Evolutionary conservation across 192 early-diverging fungal species (phyloP), one percentile per base, ranked within the genome.

Genomic region (Umbelopsis sp.): DNA sequence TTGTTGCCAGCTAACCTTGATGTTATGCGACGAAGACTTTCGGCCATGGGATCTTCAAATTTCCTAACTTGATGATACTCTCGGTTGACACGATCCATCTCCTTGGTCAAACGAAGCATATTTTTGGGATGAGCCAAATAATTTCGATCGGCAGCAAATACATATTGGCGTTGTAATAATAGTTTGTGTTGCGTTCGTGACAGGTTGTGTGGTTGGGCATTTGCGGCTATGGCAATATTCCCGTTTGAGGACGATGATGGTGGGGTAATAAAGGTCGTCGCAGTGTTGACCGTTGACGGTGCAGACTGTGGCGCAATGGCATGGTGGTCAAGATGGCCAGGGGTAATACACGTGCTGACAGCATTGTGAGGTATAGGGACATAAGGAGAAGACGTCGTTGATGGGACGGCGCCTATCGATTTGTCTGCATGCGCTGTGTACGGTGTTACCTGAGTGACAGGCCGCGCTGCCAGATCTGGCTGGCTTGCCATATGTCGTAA

Each of bases 131-230:
- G 76, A 66, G 69, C 75, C 10, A 81, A 45, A 48, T 76, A 78
- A 69, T 78, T 79, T 46, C 73, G 71, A 46, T 83, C 80, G 44
- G 78, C 71, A 23, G 77, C 78, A 8, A 82, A 58, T 50, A 82
- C 79, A 47, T 68, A 64, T 49, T 79, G 77, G 27, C 82, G 61
- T 61, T 81, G 80, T 48, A 83, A 68, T 66, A 69, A 64, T 20
- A 81, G 23, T 66, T 83, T 83, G 25, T 81, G 77, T 65, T 83
- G 82, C 22, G 80, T 81, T 45, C 82, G 77, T 33, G 78, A 79
- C 5, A 75, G 46, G 16, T 25, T 47, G 25, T 55, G n/a, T 13
- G 61, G 45, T 53, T 52, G 51, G 23, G 69, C 52, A 7, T 35
- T 37, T 21, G 69, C 69, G 21, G 49, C 69, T 12, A 35, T 41